phyloP scores from a whole-genome alignment of 2,329 filamentous ascomycete species.

The Cercospora citrullina region DNA sequence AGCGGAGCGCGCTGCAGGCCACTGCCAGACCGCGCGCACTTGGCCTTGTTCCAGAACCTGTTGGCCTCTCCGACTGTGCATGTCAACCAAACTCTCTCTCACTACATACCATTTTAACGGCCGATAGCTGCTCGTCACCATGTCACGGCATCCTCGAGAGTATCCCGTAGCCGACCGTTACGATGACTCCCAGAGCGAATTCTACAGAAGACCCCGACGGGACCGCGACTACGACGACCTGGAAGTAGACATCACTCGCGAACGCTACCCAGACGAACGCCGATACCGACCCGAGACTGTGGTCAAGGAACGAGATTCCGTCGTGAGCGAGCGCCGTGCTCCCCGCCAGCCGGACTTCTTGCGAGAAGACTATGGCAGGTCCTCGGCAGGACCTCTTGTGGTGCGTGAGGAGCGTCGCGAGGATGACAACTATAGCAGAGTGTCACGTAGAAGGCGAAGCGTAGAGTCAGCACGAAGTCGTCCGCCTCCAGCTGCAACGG shows the following conservation, averaged over 20 bases:
- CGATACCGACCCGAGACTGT: slow-evolving; percentile 27
- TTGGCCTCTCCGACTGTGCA: slow-evolving; percentile 4
- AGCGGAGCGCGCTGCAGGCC: slow-evolving; percentile 4
- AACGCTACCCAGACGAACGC: slow-evolving; percentile 32
- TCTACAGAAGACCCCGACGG: slow-evolving; percentile 41
- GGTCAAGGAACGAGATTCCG: slow-evolving; percentile 38
- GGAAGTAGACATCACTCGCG: slow-evolving; percentile 49
- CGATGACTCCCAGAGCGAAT: slow-evolving; percentile 48
- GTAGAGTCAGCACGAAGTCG: slow-evolving; percentile 32
- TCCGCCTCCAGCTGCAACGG: slow-evolving; percentile 37
- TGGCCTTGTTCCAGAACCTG: background rate
- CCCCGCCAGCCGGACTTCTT: slow-evolving; percentile 52
- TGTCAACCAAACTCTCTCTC: slow-evolving; percentile 6
- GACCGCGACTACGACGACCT: slow-evolving; percentile 52
- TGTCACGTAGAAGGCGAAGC: slow-evolving; percentile 32
- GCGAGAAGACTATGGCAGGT: slow-evolving; percentile 52
- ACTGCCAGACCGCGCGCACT: slow-evolving; percentile 2
- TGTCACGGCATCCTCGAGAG: slow-evolving; percentile 36
- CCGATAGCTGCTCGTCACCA: slow-evolving; percentile 19
- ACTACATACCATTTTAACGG: slow-evolving; percentile 3
- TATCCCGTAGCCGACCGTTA: slow-evolving; percentile 45
- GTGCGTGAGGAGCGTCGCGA: slow-evolving; percentile 46
- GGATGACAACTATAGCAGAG: slow-evolving; percentile 36
- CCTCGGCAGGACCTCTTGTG: slow-evolving; percentile 47
- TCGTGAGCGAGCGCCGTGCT: slow-evolving; percentile 40